Evolutionary conservation across 1,284 basidiomycete genomes (phyloP), one percentile per base, ranked within the genome.

Genomic region (Irpex sp.): DNA sequence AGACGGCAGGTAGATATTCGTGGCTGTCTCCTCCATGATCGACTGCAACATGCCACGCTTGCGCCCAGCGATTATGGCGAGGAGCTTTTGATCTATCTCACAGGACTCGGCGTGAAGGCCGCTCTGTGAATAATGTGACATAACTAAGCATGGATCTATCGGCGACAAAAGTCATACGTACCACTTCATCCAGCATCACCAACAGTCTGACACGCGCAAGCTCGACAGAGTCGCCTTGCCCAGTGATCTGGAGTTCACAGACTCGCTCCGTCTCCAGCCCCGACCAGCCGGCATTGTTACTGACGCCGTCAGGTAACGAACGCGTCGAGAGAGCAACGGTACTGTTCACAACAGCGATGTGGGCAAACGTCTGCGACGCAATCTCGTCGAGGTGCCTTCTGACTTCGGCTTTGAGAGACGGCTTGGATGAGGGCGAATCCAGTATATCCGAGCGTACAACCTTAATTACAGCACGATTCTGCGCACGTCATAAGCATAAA

Each of bases 1-100:
- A 4, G 94, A 94, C 35, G 97, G 95, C 67, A 94, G 84, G 76
- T 98, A 99, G 65, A 99, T 94, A 73, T 97, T 99, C 62, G 97
- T 98, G 0, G 90, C 95, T 0, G 97, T 98, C 76, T 98, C 95
- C 76, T 98, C 95, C 75, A 98, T 94, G 63, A 99, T 97, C 5
- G 90, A 84, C 76, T 98, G 97, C 50, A 99, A 81, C 26, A 92
- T 84, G 63, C 83, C 83, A 56, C 97, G 92, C 78, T 98, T 97
- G 66, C 94, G 89, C 19, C 94, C 94, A 9, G 94, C 92, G 66
- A 98, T 86, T 73, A 98, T 95, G 58, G 92, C 87, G 75, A 98
- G 96, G 1, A 98, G 78, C 75, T 98, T 97, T 77, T 94, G 92
- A 74, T 98, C 97, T 68, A 99, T 94, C 76, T 98, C 97, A 75